phyloP scores from a whole-genome alignment of 495 filamentous ascomycete species.

The Podospora comata region DNA sequence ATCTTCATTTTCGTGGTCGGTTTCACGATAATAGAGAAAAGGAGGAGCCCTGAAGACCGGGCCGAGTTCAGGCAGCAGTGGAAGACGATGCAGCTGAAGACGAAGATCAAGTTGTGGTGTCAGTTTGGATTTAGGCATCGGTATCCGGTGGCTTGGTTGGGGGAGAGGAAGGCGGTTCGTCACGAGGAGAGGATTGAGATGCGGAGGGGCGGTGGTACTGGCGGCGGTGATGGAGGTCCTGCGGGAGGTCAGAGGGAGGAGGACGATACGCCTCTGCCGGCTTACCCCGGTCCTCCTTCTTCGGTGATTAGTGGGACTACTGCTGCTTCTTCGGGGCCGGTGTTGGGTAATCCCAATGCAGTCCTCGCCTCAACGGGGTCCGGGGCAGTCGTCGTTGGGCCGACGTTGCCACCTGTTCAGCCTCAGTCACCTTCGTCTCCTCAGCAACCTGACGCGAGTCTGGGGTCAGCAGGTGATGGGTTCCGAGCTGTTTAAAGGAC shows the following conservation, averaged over 20 bases:
- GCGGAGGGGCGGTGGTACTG: not conserved
- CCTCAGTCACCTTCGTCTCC: too few relatives aligned
- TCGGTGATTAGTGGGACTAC: too few relatives aligned
- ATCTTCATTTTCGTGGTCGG: constrained; percentile 44
- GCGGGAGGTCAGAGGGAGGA: not conserved
- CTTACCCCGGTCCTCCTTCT: too few relatives aligned
- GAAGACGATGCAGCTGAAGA: constrained; percentile 38
- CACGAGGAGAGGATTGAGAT: not conserved
- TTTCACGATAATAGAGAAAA: constrained; percentile 40
- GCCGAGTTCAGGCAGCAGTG: constrained; percentile 42
- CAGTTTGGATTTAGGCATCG: constrained; percentile 50
- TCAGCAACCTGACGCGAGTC: too few relatives aligned
- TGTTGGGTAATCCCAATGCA: too few relatives aligned
- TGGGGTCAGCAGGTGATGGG: too few relatives aligned
- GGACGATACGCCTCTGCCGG: too few relatives aligned
- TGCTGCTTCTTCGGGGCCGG: too few relatives aligned
- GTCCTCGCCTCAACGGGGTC: too few relatives aligned
- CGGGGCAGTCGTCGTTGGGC: too few relatives aligned
- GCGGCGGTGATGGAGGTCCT: not conserved
- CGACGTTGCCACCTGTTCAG: too few relatives aligned
- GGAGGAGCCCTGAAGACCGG: constrained; percentile 42
- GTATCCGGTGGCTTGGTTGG: constrained; percentile 40
- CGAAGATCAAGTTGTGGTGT: constrained; percentile 46
- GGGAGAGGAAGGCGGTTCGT: not conserved
- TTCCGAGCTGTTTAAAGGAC: too few relatives aligned